Evolutionary conservation across 2,329 filamentous ascomycete genomes (phyloP).

Genomic region (Fulvia fulva): DNA sequence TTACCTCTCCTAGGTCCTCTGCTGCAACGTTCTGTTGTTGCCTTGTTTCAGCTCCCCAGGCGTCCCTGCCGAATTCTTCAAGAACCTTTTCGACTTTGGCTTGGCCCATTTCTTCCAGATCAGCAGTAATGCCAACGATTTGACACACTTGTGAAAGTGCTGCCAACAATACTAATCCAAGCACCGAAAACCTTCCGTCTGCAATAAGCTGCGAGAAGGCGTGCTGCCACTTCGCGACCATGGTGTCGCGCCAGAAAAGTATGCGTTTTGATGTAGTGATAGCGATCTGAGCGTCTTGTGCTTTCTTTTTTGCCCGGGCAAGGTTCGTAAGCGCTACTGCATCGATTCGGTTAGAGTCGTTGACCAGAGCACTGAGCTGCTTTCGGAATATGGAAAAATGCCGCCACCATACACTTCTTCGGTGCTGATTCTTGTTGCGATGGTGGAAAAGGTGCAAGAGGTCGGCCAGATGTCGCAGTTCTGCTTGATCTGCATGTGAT

Average conservation of each 20-base stretch:
- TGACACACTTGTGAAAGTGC: conserved; percentile 39
- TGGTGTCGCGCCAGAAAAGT: conserved; percentile 38
- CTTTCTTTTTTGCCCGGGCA: conserved; percentile 26
- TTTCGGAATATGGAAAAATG: conserved; percentile 68
- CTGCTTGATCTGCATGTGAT: not conserved
- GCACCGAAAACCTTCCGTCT: conserved; percentile 43
- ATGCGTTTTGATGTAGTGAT: conserved; percentile 31
- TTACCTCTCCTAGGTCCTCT: conserved; percentile 35
- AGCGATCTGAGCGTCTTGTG: conserved; percentile 16
- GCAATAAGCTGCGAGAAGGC: conserved; percentile 45
- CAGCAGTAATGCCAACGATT: conserved; percentile 39
- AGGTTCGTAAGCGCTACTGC: conserved; percentile 27
- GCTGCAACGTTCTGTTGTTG: conserved; percentile 23
- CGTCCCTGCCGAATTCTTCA: conserved; percentile 41
- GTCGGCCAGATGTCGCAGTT: conserved; percentile 36
- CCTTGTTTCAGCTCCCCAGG: conserved; percentile 32
- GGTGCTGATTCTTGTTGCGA: conserved; percentile 90
- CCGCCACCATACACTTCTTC: conserved; percentile 75
- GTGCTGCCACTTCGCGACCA: conserved; percentile 31
- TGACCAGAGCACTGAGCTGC: conserved; percentile 54
- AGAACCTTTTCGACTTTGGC: conserved; percentile 42
- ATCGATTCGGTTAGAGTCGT: conserved; percentile 25
- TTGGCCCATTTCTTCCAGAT: conserved; percentile 41
- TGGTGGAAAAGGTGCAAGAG: conserved; percentile 71
- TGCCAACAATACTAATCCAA: conserved; percentile 45